Evolutionary conservation across 2,329 filamentous ascomycete genomes (phyloP).

Genomic region (Fonsecaea nubica): DNA sequence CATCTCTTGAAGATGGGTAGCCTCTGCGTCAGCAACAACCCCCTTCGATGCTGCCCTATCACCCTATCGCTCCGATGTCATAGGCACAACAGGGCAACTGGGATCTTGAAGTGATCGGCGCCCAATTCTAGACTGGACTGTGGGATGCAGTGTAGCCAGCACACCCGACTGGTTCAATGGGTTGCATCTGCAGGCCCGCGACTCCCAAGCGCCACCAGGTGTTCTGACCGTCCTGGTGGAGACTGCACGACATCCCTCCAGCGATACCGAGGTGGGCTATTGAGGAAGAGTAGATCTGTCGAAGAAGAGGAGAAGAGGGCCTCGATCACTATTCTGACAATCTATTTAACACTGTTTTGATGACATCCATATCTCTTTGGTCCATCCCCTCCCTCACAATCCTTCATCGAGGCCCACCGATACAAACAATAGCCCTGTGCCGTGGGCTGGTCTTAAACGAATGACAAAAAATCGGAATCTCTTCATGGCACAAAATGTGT

Average conservation of each 20-base stretch:
- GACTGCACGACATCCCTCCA: not conserved
- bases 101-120: slow-evolving; percentile 5
- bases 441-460: slow-evolving; percentile 11
- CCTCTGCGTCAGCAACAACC: slow-evolving; percentile 4
- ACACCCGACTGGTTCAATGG: slow-evolving; percentile 13
- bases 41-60: not conserved
- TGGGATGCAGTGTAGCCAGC: not conserved
- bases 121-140: slow-evolving; percentile 2
- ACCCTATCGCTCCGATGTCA: not conserved
- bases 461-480: slow-evolving; percentile 23
- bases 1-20: not conserved
- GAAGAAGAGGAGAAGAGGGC: not conserved
- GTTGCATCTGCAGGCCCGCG: not conserved
- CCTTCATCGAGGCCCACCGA: slow-evolving; percentile 3
- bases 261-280: not conserved
- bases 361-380: not conserved
- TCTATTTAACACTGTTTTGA: not conserved
- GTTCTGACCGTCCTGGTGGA: not conserved
- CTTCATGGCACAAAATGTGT: slow-evolving; percentile 17
- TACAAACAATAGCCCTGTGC: slow-evolving; percentile 12
- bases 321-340: not conserved
- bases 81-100: not conserved
- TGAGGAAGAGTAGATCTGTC: not conserved
- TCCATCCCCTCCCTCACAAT: not conserved
- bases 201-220: slow-evolving; percentile 6